Conservation (phyloP, 2,329 filamentous ascomycete species). For the Apiospora malaysiana region DNA sequence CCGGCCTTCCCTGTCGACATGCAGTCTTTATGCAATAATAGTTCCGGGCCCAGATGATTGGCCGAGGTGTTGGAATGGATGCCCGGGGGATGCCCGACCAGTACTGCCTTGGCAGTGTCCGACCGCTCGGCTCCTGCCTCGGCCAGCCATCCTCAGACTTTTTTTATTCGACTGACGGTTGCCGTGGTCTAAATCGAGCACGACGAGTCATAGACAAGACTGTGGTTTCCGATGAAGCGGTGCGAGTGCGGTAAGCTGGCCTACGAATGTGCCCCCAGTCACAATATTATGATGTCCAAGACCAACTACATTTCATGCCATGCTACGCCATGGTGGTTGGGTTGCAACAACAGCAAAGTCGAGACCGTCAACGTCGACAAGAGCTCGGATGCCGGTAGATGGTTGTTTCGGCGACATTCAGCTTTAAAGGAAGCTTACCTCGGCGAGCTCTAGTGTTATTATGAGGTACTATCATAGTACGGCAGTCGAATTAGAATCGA, state of each 20-base stretch:
- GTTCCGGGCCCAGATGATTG: background rate
- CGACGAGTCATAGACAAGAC: background rate
- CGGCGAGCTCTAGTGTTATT: background rate
- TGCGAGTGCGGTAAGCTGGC: background rate
- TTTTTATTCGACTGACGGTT: background rate
- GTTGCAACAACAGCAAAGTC: background rate
- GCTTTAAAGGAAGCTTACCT: slow-evolving; percentile 6
- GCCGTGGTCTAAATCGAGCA: background rate
- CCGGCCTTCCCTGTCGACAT: background rate
- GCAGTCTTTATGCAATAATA: background rate
- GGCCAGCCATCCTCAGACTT: background rate
- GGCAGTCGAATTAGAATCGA: background rate
- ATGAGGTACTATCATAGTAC: background rate
- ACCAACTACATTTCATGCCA: background rate
- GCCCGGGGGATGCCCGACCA: background rate
- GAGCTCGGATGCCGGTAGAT: background rate
- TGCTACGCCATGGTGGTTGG: background rate
- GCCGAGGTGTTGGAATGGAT: background rate
- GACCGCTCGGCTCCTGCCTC: background rate
- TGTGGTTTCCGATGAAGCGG: background rate
- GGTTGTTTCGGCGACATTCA: background rate
- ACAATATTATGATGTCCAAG: background rate
- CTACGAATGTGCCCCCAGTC: background rate
- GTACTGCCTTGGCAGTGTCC: background rate
- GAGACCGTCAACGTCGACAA: slow-evolving; percentile 7